Conservation (phyloP, 805 yeast species). For the Starmerella floricola region DNA sequence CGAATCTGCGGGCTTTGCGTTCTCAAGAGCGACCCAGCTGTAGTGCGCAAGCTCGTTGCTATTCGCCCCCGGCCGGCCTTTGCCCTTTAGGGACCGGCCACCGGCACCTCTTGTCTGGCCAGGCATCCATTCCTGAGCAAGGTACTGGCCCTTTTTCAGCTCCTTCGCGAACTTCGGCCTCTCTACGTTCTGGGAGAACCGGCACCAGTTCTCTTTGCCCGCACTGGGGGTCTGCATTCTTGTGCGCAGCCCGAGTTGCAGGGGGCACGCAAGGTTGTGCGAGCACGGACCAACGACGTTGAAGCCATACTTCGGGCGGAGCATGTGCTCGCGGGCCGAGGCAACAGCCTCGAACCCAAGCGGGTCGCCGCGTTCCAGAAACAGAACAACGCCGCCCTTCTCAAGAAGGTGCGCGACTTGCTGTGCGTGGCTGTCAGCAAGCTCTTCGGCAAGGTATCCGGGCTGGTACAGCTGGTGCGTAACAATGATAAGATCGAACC, state of each 20-base stretch:
- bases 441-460: conserved; percentile 50
- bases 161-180: conserved; percentile 76
- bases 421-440: conserved; percentile 58
- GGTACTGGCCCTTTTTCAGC: conserved; percentile 64
- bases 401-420: conserved; percentile 46
- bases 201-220: conserved; percentile 59
- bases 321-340: conserved; percentile 75
- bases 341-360: conserved; percentile 80
- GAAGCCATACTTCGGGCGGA: conserved; percentile 54
- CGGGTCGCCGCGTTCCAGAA: conserved; percentile 83
- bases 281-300: conserved; percentile 79
- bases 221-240: conserved; percentile 33
- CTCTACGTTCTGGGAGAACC: conserved; percentile 54
- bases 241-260: conserved; percentile 60
- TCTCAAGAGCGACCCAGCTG: conserved; percentile 58
- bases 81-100: conserved; percentile 43
- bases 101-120: conserved; percentile 39
- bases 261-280: conserved; percentile 76
- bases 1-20: conserved; percentile 34
- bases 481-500: conserved; percentile 73
- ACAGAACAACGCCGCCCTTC: conserved; percentile 68
- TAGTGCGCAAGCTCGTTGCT: conserved; percentile 60
- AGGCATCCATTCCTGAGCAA: conserved; percentile 62
- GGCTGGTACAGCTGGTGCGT: conserved; percentile 62
- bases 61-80: conserved; percentile 66